Evolutionary conservation across 257 asterid species (phyloP).

Genomic region (Penstemon newberryi): DNA sequence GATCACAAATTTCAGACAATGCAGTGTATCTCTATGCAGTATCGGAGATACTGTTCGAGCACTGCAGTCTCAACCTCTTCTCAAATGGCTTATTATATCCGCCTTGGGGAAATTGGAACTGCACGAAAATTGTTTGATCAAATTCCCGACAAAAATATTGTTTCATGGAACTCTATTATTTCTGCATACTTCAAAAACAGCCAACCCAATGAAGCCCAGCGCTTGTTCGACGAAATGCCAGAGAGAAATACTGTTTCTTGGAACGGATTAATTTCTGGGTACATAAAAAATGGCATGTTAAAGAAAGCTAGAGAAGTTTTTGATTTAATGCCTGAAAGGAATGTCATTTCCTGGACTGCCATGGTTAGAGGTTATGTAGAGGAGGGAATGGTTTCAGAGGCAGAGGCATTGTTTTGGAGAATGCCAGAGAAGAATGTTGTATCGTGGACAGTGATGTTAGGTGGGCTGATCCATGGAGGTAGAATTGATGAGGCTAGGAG

Average conservation of each 20-base stretch:
- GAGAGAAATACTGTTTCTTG: slow-evolving; percentile 67
- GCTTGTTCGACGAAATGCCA: slow-evolving; percentile 64
- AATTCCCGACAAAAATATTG: slow-evolving; percentile 46
- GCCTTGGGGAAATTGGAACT: slow-evolving; percentile 55
- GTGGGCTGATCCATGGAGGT: slow-evolving; percentile 57
- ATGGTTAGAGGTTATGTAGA: slow-evolving; percentile 69
- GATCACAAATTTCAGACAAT: too few species aligned
- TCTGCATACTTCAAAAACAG: slow-evolving; percentile 56
- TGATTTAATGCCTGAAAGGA: slow-evolving; percentile 62
- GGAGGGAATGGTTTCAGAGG: slow-evolving; percentile 56
- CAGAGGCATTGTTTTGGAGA: slow-evolving; percentile 58
- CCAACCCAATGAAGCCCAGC: slow-evolving; percentile 52
- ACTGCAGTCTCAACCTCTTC: slow-evolving; percentile 38
- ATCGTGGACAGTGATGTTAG: slow-evolving; percentile 79
- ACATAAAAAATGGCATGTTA: slow-evolving; percentile 60
- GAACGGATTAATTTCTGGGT: slow-evolving; percentile 79
- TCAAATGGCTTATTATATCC: slow-evolving; percentile 49
- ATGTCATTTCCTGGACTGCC: slow-evolving; percentile 70
- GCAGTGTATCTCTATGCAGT: too few species aligned
- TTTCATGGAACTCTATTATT: slow-evolving; percentile 69
- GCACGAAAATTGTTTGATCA: slow-evolving; percentile 61
- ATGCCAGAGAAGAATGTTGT: slow-evolving; percentile 77
- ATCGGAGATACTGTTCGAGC: slow-evolving; percentile 37
- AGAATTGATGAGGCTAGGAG: slow-evolving; percentile 54
- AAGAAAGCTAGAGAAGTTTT: slow-evolving; percentile 59